phyloP scores from a whole-genome alignment of 371 early-diverging fungal species.

The Antonospora locustae region DNA sequence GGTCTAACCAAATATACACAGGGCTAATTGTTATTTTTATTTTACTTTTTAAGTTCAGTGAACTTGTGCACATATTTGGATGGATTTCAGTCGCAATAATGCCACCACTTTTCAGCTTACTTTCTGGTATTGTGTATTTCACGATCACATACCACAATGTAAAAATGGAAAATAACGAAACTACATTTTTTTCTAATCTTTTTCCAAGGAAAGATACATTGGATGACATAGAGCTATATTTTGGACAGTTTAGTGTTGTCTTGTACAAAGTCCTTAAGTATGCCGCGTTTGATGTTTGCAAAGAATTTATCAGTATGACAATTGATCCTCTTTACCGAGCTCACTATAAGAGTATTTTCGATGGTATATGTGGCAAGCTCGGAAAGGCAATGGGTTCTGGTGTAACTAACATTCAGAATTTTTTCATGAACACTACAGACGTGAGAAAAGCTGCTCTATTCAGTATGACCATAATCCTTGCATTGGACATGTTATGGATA shows the following conservation, averaged over 20 bases:
- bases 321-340: slow-evolving; percentile 42
- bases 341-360: slow-evolving; percentile 50
- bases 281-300: slow-evolving; percentile 52
- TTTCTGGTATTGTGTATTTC: slow-evolving; percentile 12
- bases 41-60: slow-evolving; percentile 46
- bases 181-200: too few species aligned
- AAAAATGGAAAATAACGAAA: too few species aligned
- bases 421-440: slow-evolving; percentile 38
- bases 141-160: too few species aligned
- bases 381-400: slow-evolving; percentile 40
- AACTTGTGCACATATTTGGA: slow-evolving; percentile 45
- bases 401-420: not conserved
- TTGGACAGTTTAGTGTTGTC: slow-evolving; percentile 18
- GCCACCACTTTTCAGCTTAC: slow-evolving; percentile 39
- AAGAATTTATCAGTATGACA: slow-evolving; percentile 52
- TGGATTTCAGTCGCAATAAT: slow-evolving; percentile 47
- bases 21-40: slow-evolving; percentile 43
- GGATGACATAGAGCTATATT: slow-evolving; percentile 15
- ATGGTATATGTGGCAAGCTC: slow-evolving; percentile 52
- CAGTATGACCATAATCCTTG: slow-evolving; percentile 6
- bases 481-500: slow-evolving; percentile 41
- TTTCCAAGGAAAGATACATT: too few species aligned
- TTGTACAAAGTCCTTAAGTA: slow-evolving; percentile 49
- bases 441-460: slow-evolving; percentile 40
- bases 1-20: slow-evolving; percentile 42